Conservation (phyloP, 441 rosid species). For the Gossypium davidsonii region DNA sequence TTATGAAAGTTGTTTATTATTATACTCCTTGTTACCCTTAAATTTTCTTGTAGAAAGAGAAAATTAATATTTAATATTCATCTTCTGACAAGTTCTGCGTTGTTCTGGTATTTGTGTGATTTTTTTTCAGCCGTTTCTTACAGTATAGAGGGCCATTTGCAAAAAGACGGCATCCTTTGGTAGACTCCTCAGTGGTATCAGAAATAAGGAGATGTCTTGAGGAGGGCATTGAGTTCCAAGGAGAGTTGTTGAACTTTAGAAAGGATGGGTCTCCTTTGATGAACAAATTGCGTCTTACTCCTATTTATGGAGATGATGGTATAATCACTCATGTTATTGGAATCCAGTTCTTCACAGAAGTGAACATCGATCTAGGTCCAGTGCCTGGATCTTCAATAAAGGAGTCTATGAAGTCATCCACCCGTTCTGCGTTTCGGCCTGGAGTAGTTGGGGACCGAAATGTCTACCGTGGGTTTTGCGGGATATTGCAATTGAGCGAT, state of each 20-base stretch:
- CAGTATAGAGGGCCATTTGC: conserved; percentile 95
- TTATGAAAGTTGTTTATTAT: not conserved
- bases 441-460: conserved; percentile 48
- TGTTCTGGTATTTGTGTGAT: conserved; percentile 11
- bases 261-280: conserved; percentile 88
- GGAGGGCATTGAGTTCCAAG: conserved; percentile 83
- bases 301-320: conserved; percentile 83
- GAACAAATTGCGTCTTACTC: conserved; percentile 74
- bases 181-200: conserved; percentile 69
- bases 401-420: conserved; percentile 39
- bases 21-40: not conserved
- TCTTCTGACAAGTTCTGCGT: not conserved
- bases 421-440: conserved; percentile 24
- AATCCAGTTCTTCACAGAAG: conserved; percentile 79
- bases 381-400: conserved; percentile 46
- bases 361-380: conserved; percentile 78
- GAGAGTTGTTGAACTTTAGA: conserved; percentile 77
- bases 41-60: not conserved
- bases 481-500: conserved; percentile 67
- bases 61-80: not conserved
- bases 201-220: conserved; percentile 81
- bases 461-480: conserved; percentile 67
- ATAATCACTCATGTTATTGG: conserved; percentile 77
- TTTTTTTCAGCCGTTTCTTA: conserved; percentile 69
- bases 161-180: conserved; percentile 83